A percentile compares a stretch with the other conserved stretches of the same genome.
These are phyloP conservation scores for Phoenix dactylifera DNA, from an alignment of 176 grass and related monocot genomes.

Conservation along the genomic window DNA sequence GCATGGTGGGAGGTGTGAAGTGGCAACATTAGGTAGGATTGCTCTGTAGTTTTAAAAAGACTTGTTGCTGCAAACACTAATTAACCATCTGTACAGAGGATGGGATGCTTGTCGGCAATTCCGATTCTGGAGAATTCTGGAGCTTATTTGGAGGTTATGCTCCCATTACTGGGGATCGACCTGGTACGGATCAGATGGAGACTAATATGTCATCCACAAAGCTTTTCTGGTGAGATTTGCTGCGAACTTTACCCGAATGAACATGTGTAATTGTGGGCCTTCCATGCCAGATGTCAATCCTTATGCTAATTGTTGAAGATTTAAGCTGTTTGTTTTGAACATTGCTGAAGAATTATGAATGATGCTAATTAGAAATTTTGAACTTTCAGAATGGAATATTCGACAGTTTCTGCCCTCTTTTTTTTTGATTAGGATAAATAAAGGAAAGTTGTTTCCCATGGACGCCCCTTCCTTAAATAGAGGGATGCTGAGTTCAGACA, in stretches of 20 bases:
- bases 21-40: background rate
- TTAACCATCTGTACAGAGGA: constrained; percentile 8
- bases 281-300: too few relatives aligned
- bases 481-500: constrained; percentile 57
- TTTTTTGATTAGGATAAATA: constrained; percentile 50
- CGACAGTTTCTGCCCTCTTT: background rate
- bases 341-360: too few relatives aligned
- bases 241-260: too few relatives aligned
- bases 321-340: too few relatives aligned
- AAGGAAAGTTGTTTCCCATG: constrained; percentile 35
- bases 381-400: too few relatives aligned
- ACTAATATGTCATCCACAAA: background rate
- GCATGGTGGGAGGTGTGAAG: constrained; percentile 1
- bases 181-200: too few relatives aligned
- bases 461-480: constrained; percentile 45
- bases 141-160: constrained; percentile 28
- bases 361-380: too few relatives aligned
- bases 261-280: too few relatives aligned
- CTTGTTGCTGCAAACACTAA: too few relatives aligned
- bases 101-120: constrained; percentile 20
- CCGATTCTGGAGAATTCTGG: constrained; percentile 27
- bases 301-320: too few relatives aligned
- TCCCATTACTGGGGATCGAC: background rate
- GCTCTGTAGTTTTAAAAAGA: too few relatives aligned
- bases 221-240: constrained; percentile 1